Evolutionary conservation across 352 stramenopile genomes (phyloP), one percentile per base, ranked within the genome.

Genomic region (Pythium rhizo-oryzae): DNA sequence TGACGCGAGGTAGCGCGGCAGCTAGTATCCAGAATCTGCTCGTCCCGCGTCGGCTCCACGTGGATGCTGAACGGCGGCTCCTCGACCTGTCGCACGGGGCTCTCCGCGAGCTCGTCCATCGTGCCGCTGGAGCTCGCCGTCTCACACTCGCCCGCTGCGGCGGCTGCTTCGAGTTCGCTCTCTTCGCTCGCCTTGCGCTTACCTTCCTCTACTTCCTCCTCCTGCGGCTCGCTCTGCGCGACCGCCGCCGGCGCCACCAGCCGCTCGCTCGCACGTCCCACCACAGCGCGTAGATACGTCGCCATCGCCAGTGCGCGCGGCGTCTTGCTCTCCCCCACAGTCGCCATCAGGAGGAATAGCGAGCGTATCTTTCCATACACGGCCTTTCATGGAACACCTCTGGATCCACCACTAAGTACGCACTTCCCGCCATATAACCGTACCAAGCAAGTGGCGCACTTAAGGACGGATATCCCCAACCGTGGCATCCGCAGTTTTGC

Each of bases 231-330:
- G 35, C 37, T 35, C 21, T 33, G n/a, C 35, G 30, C 33, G 15
- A n/a, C 35, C 28, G 21, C 46, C 18, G 15, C 25, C 28, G 54
- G 39, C 50, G 35, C 52, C 21, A 62, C 41, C 4, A 47, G 23
- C 13, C 55, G 50, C 57, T 69, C 62, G 24, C 62, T 73, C n/a
- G 56, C 67, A 23, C 70, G 69, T 7, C 72, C 68, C n/a, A 85
- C 72, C 18, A 76, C 78, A 3, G 76, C 74, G 23, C 76, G 71
- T 18, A 90, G 55, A 35, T 81, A 87, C 61, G 78, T 71, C 53
- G 80, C 73, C 59, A 85, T 72, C 1, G 76, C 39, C 23, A 50
- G 51, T 9, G 75, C 60, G 52, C 52, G 52, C 30, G 25, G 33
- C 25, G n/a, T 23, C 19, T 47, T 47, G 13, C 4, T 47, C 41